Evolutionary conservation across 805 yeast species (phyloP).

Genomic region (Saturnispora serradocipensis): DNA sequence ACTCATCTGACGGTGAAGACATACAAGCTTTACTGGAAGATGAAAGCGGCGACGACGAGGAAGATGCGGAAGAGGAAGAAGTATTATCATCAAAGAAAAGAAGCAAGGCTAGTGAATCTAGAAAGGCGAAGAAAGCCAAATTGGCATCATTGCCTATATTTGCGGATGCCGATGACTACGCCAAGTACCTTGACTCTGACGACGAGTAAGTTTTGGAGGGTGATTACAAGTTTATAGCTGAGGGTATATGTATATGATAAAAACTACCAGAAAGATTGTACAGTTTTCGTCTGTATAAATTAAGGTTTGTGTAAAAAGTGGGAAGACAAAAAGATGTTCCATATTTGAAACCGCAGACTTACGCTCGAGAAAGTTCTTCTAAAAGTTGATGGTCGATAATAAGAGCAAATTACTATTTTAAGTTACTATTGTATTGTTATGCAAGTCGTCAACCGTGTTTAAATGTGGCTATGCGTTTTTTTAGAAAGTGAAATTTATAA

Average conservation of each 20-base stretch:
- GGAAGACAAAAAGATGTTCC: not conserved
- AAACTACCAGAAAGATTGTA: not conserved
- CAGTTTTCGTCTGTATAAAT: too few species aligned
- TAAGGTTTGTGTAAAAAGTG: not conserved
- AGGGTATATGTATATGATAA: not conserved
- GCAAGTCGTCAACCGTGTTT: not conserved
- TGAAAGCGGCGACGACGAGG: conserved; percentile 23
- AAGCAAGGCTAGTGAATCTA: conserved; percentile 10
- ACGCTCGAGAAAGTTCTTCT: not conserved
- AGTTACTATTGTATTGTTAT: not conserved
- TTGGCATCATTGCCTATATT: conserved; percentile 69
- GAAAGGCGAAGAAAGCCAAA: conserved; percentile 34
- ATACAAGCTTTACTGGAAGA: conserved; percentile 15
- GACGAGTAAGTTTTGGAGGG: conserved; percentile 17
- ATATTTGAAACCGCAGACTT: not conserved
- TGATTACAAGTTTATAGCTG: not conserved
- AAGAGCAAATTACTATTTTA: not conserved
- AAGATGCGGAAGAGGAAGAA: conserved; percentile 16
- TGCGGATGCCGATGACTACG: conserved; percentile 84
- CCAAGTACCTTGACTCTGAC: conserved; percentile 59
- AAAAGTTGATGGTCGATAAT: not conserved
- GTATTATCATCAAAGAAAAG: conserved; percentile 15
- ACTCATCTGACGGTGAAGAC: conserved; percentile 24
- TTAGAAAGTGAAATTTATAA: too few species aligned
- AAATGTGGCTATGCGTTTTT: not conserved